Percentiles rank a stretch among this genome's conserved stretches.
These are phyloP conservation scores for Ustilago sp. DNA, from an alignment of 1,284 basidiomycete genomes.

Conservation along the genomic window DNA sequence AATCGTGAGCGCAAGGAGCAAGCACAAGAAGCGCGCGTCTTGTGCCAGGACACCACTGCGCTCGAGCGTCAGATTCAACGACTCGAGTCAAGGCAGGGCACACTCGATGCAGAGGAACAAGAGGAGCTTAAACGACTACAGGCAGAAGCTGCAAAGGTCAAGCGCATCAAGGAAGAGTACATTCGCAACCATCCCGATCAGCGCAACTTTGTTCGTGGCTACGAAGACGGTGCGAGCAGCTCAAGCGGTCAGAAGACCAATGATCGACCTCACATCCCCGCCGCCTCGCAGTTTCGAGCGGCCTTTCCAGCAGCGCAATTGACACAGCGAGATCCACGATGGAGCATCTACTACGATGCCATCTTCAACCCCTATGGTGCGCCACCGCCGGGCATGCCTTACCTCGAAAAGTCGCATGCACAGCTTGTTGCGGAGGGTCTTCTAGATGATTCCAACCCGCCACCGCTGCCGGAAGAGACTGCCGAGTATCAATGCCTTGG, in stretches of 20 bases:
- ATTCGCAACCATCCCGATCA: slow-evolving; percentile 88
- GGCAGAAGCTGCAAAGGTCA: slow-evolving; percentile 46
- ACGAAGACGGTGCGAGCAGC: slow-evolving; percentile 18
- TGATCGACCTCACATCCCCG: not conserved
- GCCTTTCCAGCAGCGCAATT: not conserved
- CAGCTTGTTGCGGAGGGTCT: slow-evolving; percentile 47
- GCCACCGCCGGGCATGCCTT: slow-evolving; percentile 96
- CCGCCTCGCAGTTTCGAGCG: not conserved
- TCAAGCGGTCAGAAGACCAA: not conserved
- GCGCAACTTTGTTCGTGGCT: slow-evolving; percentile 79
- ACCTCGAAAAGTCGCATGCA: slow-evolving; percentile 75
- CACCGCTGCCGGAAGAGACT: slow-evolving; percentile 35
- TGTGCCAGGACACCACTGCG: slow-evolving; percentile 37
- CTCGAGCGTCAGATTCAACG: slow-evolving; percentile 57
- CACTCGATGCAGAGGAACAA: slow-evolving; percentile 31
- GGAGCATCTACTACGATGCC: slow-evolving; percentile 91
- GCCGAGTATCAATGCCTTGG: slow-evolving; percentile 6
- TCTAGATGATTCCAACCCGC: slow-evolving; percentile 39
- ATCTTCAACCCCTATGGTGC: slow-evolving; percentile 94
- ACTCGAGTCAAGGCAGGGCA: slow-evolving; percentile 31
- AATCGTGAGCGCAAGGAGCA: slow-evolving; percentile 66
- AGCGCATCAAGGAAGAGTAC: slow-evolving; percentile 70
- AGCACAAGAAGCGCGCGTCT: slow-evolving; percentile 50
- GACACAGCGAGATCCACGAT: slow-evolving; percentile 34
- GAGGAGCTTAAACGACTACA: slow-evolving; percentile 48